phyloP scores from a whole-genome alignment of 306 rosid species.

The Abrus pulchellus region DNA sequence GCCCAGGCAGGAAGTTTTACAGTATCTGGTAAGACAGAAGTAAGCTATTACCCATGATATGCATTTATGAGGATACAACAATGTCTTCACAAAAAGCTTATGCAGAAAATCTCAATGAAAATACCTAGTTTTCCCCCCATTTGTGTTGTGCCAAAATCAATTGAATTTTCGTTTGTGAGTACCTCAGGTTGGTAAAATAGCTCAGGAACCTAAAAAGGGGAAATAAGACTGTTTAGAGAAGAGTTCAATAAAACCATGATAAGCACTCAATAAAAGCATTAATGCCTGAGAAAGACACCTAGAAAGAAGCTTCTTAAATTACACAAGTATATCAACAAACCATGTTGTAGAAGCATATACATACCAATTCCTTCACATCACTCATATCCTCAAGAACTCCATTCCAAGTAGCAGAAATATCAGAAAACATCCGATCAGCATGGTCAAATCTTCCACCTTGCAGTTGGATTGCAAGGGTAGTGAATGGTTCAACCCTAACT shows the following conservation, averaged over 20 bases:
- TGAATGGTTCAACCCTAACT: conserved; percentile 96
- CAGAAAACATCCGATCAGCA: conserved; percentile 98
- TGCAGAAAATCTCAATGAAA: conserved; percentile 46
- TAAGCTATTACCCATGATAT: conserved; percentile 45
- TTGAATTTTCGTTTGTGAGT: conserved; percentile 89
- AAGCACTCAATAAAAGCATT: conserved; percentile 38
- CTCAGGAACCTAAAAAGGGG: conserved; percentile 85
- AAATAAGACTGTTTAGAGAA: conserved; percentile 23
- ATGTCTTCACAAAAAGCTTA: conserved; percentile 14
- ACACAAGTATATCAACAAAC: conserved; percentile 41
- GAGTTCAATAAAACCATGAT: conserved; percentile 42
- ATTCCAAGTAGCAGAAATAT: conserved; percentile 92
- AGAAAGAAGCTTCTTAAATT: conserved; percentile 16
- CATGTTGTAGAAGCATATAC: conserved; percentile 38
- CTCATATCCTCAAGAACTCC: conserved; percentile 99
- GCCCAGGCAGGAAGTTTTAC: conserved; percentile 98
- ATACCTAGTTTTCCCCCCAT: conserved; percentile 92
- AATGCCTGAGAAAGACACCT: conserved; percentile 16
- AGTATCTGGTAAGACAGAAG: conserved; percentile 66
- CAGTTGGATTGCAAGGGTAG: conserved; percentile 93
- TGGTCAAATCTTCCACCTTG: conserved; percentile 99
- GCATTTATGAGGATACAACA: conserved; percentile 36
- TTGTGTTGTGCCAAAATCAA: conserved; percentile 97
- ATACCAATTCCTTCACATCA: conserved; percentile 98
- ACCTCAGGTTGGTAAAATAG: conserved; percentile 94